phyloP scores from a whole-genome alignment of 1,139 yeast genomes.

The Williopsis jadinii region DNA sequence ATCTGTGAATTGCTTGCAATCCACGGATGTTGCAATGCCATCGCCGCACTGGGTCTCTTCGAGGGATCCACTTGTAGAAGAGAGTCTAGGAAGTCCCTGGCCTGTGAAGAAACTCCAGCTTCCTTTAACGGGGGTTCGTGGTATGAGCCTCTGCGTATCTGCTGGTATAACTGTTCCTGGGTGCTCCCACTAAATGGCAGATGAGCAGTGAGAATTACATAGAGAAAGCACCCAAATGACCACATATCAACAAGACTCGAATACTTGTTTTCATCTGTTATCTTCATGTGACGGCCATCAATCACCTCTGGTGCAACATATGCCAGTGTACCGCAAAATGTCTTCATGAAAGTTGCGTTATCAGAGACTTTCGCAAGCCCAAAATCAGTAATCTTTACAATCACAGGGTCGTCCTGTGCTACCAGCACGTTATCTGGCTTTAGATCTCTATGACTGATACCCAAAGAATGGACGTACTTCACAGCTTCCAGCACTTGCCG shows the following conservation, averaged over 20 bases:
- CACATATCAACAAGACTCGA: conserved; percentile 91
- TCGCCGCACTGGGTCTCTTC: conserved; percentile 59
- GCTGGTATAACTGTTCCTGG: conserved; percentile 74
- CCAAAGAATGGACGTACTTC: conserved; percentile 77
- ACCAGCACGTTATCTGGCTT: conserved; percentile 91
- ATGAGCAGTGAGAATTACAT: conserved; percentile 86
- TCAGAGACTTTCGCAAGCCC: conserved; percentile 81
- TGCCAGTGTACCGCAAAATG: conserved; percentile 87
- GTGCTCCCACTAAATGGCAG: conserved; percentile 91
- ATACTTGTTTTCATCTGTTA: conserved; percentile 40
- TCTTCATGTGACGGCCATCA: conserved; percentile 45
- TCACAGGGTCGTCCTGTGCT: conserved; percentile 85
- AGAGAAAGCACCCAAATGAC: conserved; percentile 90
- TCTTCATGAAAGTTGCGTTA: conserved; percentile 71
- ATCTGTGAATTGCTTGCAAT: conserved; percentile 20
- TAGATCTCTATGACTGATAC: conserved; percentile 88
- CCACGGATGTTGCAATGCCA: conserved; percentile 67
- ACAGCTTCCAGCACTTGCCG: conserved; percentile 81
- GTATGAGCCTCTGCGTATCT: conserved; percentile 70
- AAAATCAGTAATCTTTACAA: conserved; percentile 87
- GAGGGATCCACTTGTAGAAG: conserved; percentile 72
- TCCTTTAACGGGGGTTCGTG: conserved; percentile 74
- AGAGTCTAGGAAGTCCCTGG: conserved; percentile 60
- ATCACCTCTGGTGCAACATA: conserved; percentile 94
- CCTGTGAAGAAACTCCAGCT: conserved; percentile 54